These are phyloP conservation scores for Exophiala viscosa DNA, from an alignment of 2,329 filamentous ascomycete genomes.

Conservation along the genomic window DNA sequence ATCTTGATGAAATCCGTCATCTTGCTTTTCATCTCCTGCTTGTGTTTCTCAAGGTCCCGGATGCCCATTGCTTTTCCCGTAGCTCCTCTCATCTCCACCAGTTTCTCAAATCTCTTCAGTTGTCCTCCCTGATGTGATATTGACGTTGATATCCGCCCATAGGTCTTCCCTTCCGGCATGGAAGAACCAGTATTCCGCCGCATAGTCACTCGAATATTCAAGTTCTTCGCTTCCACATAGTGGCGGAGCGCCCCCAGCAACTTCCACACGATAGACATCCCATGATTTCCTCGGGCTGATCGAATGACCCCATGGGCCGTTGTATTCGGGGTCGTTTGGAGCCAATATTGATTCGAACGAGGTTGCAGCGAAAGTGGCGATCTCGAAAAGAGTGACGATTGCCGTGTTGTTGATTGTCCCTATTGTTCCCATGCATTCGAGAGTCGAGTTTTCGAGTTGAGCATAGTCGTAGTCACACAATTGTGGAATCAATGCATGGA, in stretches of 20 bases:
- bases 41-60: neutral
- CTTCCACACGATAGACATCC: constrained; percentile 43
- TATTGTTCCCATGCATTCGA: constrained; percentile 26
- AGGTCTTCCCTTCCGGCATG: constrained; percentile 19
- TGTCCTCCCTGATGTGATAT: neutral
- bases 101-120: neutral
- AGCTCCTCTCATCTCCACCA: neutral
- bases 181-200: constrained; percentile 44
- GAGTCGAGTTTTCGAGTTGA: constrained; percentile 20
- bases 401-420: constrained; percentile 21
- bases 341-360: constrained; percentile 19
- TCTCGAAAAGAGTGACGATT: constrained; percentile 29
- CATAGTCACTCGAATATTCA: constrained; percentile 37
- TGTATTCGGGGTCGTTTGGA: constrained; percentile 12
- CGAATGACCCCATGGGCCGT: constrained; percentile 11
- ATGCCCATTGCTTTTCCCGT: neutral
- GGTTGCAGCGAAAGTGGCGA: constrained; percentile 18
- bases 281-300: constrained; percentile 26
- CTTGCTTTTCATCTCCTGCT: neutral
- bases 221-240: constrained; percentile 32
- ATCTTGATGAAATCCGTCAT: neutral
- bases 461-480: constrained; percentile 29
- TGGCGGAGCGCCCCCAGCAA: constrained; percentile 36
- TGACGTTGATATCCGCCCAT: constrained; percentile 8
- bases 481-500: constrained; percentile 32